These are phyloP conservation scores for Suhomyces faveliae DNA, from an alignment of 805 yeast genomes.

Conservation along the genomic window DNA sequence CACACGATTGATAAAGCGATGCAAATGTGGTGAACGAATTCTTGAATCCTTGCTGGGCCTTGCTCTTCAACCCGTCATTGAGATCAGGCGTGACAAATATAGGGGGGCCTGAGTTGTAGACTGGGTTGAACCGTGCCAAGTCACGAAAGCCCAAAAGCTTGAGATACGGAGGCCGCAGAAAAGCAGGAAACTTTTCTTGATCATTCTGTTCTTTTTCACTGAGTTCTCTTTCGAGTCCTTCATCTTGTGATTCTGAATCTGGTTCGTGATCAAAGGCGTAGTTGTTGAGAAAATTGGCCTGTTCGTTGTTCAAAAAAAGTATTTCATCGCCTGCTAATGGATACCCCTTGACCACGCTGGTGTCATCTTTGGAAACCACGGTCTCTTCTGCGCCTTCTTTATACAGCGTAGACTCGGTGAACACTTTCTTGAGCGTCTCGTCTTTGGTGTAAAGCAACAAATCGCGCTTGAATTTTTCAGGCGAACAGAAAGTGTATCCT, in stretches of 20 bases:
- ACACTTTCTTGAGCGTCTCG: slow-evolving; percentile 52
- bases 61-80: slow-evolving; percentile 35
- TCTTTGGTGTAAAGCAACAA: slow-evolving; percentile 54
- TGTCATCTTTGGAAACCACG: slow-evolving; percentile 45
- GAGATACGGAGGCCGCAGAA: slow-evolving; percentile 46
- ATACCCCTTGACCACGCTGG: slow-evolving; percentile 26
- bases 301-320: slow-evolving; percentile 25
- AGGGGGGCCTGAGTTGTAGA: slow-evolving; percentile 54
- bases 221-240: not conserved
- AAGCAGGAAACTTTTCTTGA: slow-evolving; percentile 7
- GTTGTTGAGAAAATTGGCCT: slow-evolving; percentile 27
- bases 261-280: slow-evolving; percentile 36
- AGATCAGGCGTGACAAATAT: slow-evolving; percentile 65
- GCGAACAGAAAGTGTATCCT: slow-evolving; percentile 65
- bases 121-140: slow-evolving; percentile 43
- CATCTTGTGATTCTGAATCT: not conserved
- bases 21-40: slow-evolving; percentile 70
- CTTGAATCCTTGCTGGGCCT: slow-evolving; percentile 35
- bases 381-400: slow-evolving; percentile 42
- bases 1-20: slow-evolving; percentile 61
- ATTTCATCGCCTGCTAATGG: slow-evolving; percentile 20
- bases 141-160: slow-evolving; percentile 68
- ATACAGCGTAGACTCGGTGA: slow-evolving; percentile 40
- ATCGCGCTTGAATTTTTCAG: slow-evolving; percentile 50
- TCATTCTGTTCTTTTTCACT: not conserved